phyloP scores from a whole-genome alignment of 495 filamentous ascomycete genomes.

The Schizothecium vesticola region DNA sequence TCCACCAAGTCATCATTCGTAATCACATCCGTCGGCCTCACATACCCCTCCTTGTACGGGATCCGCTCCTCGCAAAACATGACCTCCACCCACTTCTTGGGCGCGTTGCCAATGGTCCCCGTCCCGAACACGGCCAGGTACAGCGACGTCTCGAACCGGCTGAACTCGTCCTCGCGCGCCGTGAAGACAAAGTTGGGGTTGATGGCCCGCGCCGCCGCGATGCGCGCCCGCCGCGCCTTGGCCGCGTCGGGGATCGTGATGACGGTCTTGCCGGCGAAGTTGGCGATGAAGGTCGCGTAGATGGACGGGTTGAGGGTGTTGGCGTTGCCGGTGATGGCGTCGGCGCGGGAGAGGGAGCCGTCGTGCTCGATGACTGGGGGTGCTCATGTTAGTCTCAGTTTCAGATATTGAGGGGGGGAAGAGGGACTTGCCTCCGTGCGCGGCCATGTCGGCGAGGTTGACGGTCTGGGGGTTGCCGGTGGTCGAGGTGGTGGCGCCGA shows the following conservation, averaged over 20 bases:
- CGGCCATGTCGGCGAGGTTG: constrained; percentile 18
- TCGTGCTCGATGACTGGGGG: not conserved
- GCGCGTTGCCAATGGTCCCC: constrained; percentile 11
- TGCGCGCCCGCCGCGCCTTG: constrained; percentile 11
- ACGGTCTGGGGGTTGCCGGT: constrained; percentile 17
- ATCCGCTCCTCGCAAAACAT: constrained; percentile 19
- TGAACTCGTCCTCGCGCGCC: constrained; percentile 7
- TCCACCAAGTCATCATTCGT: constrained; percentile 11
- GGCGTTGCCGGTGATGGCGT: not conserved
- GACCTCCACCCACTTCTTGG: constrained; percentile 16
- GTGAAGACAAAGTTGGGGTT: constrained; percentile 26
- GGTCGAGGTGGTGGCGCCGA: constrained; percentile 9
- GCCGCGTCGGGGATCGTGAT: constrained; percentile 19
- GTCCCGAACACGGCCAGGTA: constrained; percentile 22
- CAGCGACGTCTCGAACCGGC: constrained; percentile 21
- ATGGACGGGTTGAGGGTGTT: constrained; percentile 19
- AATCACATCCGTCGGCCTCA: constrained; percentile 5
- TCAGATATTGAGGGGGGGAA: not conserved
- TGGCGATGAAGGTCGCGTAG: constrained; percentile 1
- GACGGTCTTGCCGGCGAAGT: constrained; percentile 2
- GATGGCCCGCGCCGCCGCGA: constrained; percentile 8
- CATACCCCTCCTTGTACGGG: constrained; percentile 14
- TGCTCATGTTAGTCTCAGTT: not conserved
- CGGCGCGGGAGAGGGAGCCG: not conserved
- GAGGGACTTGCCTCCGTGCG: constrained; percentile 13